A percentile compares a stretch with the other conserved stretches of the same genome.
phyloP scores from a whole-genome alignment of 768 basidiomycete genomes.

The Boletus barrowsii region DNA sequence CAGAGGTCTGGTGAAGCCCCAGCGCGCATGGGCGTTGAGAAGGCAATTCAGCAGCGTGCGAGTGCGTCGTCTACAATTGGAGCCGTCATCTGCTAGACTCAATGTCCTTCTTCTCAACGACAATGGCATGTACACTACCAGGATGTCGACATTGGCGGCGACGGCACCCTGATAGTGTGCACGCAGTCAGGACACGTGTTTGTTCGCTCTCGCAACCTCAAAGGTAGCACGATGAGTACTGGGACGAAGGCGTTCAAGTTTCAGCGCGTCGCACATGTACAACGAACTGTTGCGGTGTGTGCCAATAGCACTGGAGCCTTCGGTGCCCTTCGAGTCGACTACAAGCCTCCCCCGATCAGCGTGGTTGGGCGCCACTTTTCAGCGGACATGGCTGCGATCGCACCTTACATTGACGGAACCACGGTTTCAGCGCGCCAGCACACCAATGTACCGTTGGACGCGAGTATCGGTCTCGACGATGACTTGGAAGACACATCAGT shows the following conservation, averaged over 20 bases:
- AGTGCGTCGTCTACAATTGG: slow-evolving; percentile 36
- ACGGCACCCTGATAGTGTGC: slow-evolving; percentile 87
- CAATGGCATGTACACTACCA: slow-evolving; percentile 23
- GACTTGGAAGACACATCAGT: slow-evolving; percentile 39
- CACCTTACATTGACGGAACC: slow-evolving; percentile 48
- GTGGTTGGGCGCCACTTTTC: slow-evolving; percentile 55
- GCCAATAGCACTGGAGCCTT: slow-evolving; percentile 87
- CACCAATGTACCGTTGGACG: background rate
- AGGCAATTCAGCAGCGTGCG: slow-evolving; percentile 84
- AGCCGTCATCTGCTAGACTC: background rate
- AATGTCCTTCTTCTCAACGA: background rate
- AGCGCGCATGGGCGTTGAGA: slow-evolving; percentile 86
- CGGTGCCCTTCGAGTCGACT: slow-evolving; percentile 79
- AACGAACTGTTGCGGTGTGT: slow-evolving; percentile 82
- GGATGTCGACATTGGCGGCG: slow-evolving; percentile 87
- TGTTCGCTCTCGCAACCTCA: slow-evolving; percentile 61
- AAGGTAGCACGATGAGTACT: slow-evolving; percentile 20
- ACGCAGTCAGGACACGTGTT: slow-evolving; percentile 95
- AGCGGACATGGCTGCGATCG: slow-evolving; percentile 62
- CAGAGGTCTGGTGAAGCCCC: slow-evolving; percentile 57
- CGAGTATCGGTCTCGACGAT: slow-evolving; percentile 25
- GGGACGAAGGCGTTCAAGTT: slow-evolving; percentile 66
- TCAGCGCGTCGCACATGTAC: slow-evolving; percentile 73
- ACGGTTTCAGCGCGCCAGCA: background rate
- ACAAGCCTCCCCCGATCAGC: slow-evolving; percentile 51